Evolutionary conservation across 176 grass and related monocot genomes (phyloP).

Genomic region (Lolium multiflorum): DNA sequence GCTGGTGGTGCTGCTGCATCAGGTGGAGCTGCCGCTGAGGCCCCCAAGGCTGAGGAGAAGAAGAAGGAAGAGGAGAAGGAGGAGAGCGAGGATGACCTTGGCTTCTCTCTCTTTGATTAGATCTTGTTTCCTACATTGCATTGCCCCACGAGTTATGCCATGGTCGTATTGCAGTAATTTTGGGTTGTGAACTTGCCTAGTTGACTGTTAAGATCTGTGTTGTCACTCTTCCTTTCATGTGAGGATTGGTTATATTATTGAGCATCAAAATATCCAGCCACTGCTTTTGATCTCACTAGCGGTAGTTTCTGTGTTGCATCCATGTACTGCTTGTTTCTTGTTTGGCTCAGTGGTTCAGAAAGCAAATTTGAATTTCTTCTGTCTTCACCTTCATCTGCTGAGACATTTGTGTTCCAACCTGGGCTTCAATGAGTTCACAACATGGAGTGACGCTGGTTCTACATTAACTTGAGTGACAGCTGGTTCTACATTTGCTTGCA

Average conservation of each 20-base stretch:
- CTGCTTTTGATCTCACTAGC: not conserved
- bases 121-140: not conserved
- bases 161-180: conserved; percentile 31
- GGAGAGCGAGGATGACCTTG: conserved; percentile 86
- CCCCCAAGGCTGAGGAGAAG: conserved; percentile 73
- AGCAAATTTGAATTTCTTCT: too few species aligned
- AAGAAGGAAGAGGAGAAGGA: conserved; percentile 95
- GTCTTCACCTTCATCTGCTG: too few species aligned
- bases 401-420: too few species aligned
- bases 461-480: too few species aligned
- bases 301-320: not conserved
- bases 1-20: conserved; percentile 39
- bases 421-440: too few species aligned
- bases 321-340: not conserved
- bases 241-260: not conserved
- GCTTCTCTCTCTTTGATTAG: conserved; percentile 96
- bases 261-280: not conserved
- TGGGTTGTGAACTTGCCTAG: conserved; percentile 27
- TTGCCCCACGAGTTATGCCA: not conserved
- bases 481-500: too few species aligned
- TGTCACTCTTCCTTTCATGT: not conserved
- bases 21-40: conserved; percentile 47
- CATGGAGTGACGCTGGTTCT: too few species aligned
- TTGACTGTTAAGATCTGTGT: not conserved
- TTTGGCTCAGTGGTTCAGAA: not conserved